Evolutionary conservation across 306 rosid species (phyloP).

Genomic region (Sicyos baderoa): DNA sequence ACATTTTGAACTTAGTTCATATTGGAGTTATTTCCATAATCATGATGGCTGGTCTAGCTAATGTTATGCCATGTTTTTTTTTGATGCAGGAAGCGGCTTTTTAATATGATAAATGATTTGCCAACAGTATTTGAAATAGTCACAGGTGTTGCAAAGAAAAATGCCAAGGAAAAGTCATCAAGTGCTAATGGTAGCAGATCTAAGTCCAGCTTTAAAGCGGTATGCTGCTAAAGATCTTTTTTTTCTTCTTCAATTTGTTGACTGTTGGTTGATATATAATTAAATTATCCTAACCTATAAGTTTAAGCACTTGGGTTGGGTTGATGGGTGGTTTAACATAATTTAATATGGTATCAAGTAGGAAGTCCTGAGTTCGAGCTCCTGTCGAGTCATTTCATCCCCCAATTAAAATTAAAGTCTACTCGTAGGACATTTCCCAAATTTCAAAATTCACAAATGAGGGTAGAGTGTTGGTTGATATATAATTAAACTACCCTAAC

Average conservation of each 20-base stretch:
- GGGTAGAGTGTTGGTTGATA: too few relatives aligned
- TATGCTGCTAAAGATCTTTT: slow-evolving; percentile 24
- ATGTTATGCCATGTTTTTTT: not conserved
- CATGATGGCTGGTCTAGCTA: not conserved
- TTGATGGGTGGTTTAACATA: too few relatives aligned
- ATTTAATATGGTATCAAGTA: too few relatives aligned
- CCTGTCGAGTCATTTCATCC: too few relatives aligned
- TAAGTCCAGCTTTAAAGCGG: slow-evolving; percentile 61
- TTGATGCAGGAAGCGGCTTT: slow-evolving; percentile 63
- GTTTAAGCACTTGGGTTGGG: too few relatives aligned
- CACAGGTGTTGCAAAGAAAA: slow-evolving; percentile 73
- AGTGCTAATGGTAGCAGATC: slow-evolving; percentile 60
- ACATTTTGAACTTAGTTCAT: not conserved
- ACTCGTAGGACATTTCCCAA: too few relatives aligned
- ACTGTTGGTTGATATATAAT: too few relatives aligned
- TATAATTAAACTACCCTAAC: too few relatives aligned
- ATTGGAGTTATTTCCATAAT: not conserved
- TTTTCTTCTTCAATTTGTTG: not conserved
- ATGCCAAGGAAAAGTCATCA: slow-evolving; percentile 71
- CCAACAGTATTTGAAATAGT: slow-evolving; percentile 80
- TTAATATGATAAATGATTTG: slow-evolving; percentile 73
- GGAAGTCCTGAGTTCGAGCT: too few relatives aligned
- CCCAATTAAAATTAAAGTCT: too few relatives aligned
- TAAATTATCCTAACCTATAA: too few relatives aligned
- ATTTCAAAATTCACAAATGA: too few relatives aligned